Evolutionary conservation across 495 filamentous ascomycete genomes (phyloP), one percentile per base, ranked within the genome.

Genomic region (Podospora pseudoanserina): DNA sequence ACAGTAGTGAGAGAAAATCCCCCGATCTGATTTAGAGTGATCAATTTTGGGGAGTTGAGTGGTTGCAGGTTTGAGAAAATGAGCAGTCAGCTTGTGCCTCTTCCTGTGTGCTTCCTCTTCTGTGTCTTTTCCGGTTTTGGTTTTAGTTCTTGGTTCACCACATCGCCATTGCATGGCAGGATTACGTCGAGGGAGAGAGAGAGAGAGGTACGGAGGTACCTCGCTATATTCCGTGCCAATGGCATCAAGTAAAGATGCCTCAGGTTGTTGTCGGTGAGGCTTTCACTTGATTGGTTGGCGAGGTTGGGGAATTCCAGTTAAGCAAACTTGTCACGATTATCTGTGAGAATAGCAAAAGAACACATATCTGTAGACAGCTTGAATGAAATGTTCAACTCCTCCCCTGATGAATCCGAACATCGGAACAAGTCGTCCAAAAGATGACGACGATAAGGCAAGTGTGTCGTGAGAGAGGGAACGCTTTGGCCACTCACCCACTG

Each of bases 401-500:
- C 39, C 15, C 39, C 15, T 49, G 39, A 49, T 13, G 39, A 11
- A 49, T 11, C 39, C 9, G 9, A 49, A 49, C 2, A 49, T 49
- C 39, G 39, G 39, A 49, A 49, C 9, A 49, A 49, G 39, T 49
- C 13, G 15, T 0, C 39, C 2, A 49, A 13, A 16, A 49, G 39
- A 49, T 49, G 2, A 49, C 7, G 39, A 49, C 39, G 39, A 49
- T 49, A 49, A 49, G 39, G 13, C 39, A 49, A 49, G 39, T 49
- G 39, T 23, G 39, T 49, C 39, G 39, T 6, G 5, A 9, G 15
- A 9, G 39, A 13, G 5, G 0, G 7, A 32, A 49, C 39, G 55
- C 55, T 58, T 58, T 58, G 55, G 55, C 55, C 55, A 58, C 54
- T 19, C 20, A 19, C 6, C 55, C 55, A 58, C 55, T 58, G 55